phyloP scores from a whole-genome alignment of 2,329 filamentous ascomycete genomes.

The Neophaeococcomyces aloes region DNA sequence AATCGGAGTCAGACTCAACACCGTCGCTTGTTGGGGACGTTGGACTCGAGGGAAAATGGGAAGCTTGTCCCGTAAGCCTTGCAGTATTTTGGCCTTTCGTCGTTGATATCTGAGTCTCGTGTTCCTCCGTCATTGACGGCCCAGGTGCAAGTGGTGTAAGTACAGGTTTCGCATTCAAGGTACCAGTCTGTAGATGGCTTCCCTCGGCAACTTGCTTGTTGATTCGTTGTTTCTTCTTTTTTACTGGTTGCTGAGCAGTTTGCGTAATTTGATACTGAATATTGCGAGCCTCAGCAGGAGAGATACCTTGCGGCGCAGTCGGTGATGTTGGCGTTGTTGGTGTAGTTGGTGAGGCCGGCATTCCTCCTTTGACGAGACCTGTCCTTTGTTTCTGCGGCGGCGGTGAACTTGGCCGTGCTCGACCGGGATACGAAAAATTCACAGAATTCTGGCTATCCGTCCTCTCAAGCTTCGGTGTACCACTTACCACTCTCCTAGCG shows the following conservation, averaged over 20 bases:
- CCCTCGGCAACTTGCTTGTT: slow-evolving; percentile 23
- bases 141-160: slow-evolving; percentile 26
- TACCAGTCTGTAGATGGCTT: slow-evolving; percentile 22
- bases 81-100: slow-evolving; percentile 10
- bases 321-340: slow-evolving; percentile 5
- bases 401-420: slow-evolving; percentile 33
- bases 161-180: slow-evolving; percentile 20
- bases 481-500: slow-evolving; percentile 22
- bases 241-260: slow-evolving; percentile 23
- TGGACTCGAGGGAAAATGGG: slow-evolving; percentile 12
- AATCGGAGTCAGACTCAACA: slow-evolving; percentile 22
- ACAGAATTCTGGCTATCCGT: slow-evolving; percentile 34
- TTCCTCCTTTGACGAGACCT: slow-evolving; percentile 9
- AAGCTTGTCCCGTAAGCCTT: slow-evolving; percentile 6
- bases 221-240: slow-evolving; percentile 23
- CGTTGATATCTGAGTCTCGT: background rate
- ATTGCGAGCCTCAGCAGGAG: slow-evolving; percentile 20
- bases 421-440: slow-evolving; percentile 40
- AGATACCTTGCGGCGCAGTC: slow-evolving; percentile 15
- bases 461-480: slow-evolving; percentile 26
- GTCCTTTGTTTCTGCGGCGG: slow-evolving; percentile 12
- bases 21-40: slow-evolving; percentile 11
- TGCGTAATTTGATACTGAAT: slow-evolving; percentile 22
- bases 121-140: slow-evolving; percentile 8
- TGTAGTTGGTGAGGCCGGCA: background rate